Percentiles rank a stretch among this genome's conserved stretches.
Conservation (phyloP, 768 basidiomycete genomes). For the Naematelia aurantialba region DNA sequence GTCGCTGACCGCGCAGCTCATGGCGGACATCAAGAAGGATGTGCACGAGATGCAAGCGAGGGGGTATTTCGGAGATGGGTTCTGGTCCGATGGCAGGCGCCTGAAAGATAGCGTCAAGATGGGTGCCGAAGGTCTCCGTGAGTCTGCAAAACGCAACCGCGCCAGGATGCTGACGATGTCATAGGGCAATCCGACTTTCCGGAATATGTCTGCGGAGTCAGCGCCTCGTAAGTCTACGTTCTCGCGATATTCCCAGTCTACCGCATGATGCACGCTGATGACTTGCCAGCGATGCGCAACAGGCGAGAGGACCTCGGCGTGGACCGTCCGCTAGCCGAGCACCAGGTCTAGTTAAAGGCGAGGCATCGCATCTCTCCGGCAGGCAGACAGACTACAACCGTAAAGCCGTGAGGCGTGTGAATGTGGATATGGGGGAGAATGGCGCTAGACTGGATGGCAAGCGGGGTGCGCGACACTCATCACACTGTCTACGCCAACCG, state of each 20-base stretch:
- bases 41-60: slow-evolving; percentile 35
- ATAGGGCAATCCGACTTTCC: slow-evolving; percentile 41
- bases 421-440: slow-evolving; percentile 35
- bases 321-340: slow-evolving; percentile 21
- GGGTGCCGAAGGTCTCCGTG: slow-evolving; percentile 37
- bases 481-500: not conserved
- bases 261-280: too few species aligned
- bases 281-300: slow-evolving; percentile 28
- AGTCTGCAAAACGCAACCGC: not conserved
- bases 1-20: slow-evolving; percentile 28
- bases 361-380: slow-evolving; percentile 40
- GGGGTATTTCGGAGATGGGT: slow-evolving; percentile 49
- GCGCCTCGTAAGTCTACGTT: slow-evolving; percentile 22
- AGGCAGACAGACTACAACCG: slow-evolving; percentile 45
- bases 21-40: slow-evolving; percentile 43
- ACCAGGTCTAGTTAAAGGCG: slow-evolving; percentile 35
- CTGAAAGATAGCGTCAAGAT: slow-evolving; percentile 35
- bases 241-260: not conserved
- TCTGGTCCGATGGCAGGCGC: slow-evolving; percentile 47
- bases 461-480: slow-evolving; percentile 24
- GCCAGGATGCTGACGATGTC: not conserved
- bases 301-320: slow-evolving; percentile 26
- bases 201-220: slow-evolving; percentile 47
- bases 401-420: slow-evolving; percentile 40
- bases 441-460: slow-evolving; percentile 32